These are phyloP conservation scores for Artemisia tridentata DNA, from an alignment of 129 eudicot genomes.

Conservation along the genomic window DNA sequence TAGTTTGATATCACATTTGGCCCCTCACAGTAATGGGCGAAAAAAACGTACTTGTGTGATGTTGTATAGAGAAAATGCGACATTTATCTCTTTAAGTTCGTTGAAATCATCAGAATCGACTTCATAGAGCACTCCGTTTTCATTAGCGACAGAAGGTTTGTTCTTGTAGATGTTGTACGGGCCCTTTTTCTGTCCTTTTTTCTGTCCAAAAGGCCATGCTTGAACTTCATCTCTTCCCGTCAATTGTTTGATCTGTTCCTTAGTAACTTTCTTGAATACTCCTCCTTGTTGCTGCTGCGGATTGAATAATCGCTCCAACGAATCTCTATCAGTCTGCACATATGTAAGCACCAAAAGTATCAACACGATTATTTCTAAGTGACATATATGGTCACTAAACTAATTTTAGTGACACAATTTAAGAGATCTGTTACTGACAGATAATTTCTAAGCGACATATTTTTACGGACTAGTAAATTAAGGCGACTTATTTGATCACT, in stretches of 20 bases:
- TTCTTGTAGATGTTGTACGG: conserved; percentile 45
- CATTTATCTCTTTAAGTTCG: conserved; percentile 44
- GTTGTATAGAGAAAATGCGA: conserved; percentile 49
- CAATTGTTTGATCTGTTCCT: conserved; percentile 64
- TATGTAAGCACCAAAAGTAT: neutral
- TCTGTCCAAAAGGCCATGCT: conserved; percentile 64
- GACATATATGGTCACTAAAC: too few species aligned
- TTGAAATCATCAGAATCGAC: conserved; percentile 34
- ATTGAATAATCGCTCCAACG: conserved; percentile 30
- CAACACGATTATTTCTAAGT: too few species aligned
- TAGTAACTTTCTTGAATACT: conserved; percentile 46
- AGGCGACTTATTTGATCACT: too few species aligned
- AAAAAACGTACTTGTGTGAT: conserved; percentile 44
- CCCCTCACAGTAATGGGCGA: neutral
- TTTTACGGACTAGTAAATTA: too few species aligned
- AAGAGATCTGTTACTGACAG: too few species aligned
- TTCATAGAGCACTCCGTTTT: conserved; percentile 49
- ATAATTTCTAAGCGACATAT: too few species aligned
- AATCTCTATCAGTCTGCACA: conserved; percentile 40
- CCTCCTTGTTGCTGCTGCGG: conserved; percentile 37
- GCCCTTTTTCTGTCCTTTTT: conserved; percentile 47
- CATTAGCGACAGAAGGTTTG: conserved; percentile 35
- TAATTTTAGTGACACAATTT: too few species aligned
- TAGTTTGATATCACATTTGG: neutral
- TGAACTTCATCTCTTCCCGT: conserved; percentile 46